Conservation (phyloP, 2,329 filamentous ascomycete genomes). For the Aspergillus brunneoviolaceus region DNA sequence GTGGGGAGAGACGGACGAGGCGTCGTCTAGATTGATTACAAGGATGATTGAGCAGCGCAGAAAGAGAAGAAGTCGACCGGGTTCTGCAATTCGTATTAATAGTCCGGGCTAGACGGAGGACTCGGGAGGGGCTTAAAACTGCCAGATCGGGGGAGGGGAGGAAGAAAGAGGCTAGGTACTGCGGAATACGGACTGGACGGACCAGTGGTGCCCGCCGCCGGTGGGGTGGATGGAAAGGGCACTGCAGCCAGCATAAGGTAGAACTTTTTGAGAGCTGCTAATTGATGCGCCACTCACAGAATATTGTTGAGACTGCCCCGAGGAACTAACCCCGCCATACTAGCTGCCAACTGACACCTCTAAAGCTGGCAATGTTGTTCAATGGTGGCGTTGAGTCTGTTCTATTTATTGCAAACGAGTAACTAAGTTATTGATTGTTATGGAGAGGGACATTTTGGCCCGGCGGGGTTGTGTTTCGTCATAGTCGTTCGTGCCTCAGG, state of each 20-base stretch:
- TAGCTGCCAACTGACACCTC: not conserved
- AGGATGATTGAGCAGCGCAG: slow-evolving; percentile 5
- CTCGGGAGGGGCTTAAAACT: slow-evolving; percentile 7
- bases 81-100: slow-evolving; percentile 16
- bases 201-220: slow-evolving; percentile 6
- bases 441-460: not conserved
- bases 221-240: not conserved
- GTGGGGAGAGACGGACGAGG: not conserved
- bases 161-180: too few species aligned
- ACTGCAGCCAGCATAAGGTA: not conserved
- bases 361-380: not conserved
- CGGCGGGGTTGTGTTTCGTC: slow-evolving; percentile 17
- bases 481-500: slow-evolving; percentile 16
- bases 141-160: slow-evolving; percentile 10
- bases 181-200: slow-evolving; percentile 6
- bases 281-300: slow-evolving; percentile 9
- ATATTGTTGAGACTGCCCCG: not conserved
- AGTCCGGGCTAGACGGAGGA: slow-evolving; percentile 18
- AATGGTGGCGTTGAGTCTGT: too few species aligned
- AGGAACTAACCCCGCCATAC: slow-evolving; percentile 7
- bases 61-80: slow-evolving; percentile 5
- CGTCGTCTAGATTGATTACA: not conserved
- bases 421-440: not conserved
- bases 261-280: not conserved
- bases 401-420: too few species aligned